Evolutionary conservation across 805 yeast genomes (phyloP), one percentile per base, ranked within the genome.

Genomic region (Yarrowia keelungensis): DNA sequence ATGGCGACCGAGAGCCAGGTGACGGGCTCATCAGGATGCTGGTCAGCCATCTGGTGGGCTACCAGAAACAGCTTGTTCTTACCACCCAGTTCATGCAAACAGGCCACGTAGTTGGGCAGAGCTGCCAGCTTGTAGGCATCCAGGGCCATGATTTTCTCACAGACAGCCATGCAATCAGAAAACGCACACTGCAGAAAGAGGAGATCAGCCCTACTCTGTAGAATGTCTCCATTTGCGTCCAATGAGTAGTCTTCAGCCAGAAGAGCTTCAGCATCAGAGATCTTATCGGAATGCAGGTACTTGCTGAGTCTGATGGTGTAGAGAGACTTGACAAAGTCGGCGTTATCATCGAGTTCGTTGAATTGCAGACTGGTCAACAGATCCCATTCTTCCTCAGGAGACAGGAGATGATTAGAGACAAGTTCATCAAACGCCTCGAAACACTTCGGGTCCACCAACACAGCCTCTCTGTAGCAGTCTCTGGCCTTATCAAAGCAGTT

Each of bases 1-100:
- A 91, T 87, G 3, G 97, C 99, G 16, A 95, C 92, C 0, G 97
- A 91, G 70, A 92, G 83, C 97, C 97, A 95, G 0, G 98, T 89
- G 42, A 90, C 85, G 15, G 96, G 87, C 73, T 86, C 86, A 54
- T 87, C 86, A 0, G 98, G 97, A 71, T 90, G 90, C 69, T 84
- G 83, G 71, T 91, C 97, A 0, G 97, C 96, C 69, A 95, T 79
- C 73, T 89, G 90, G 75, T 95, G 97, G 0, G 98, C 89, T 45
- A 89, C 79, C 26, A 90, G 79, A 75, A 91, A 95, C 39, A 95
- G 80, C 78, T 89, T 90, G 78, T 92, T 92, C 70, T 87, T 88
- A 0, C 90, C 92, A 0, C 92, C 92, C 14, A 91, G 80, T 77
- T 95, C 99, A 76, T 90, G 89, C 36, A 95, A 80, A 73, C 97